Percentiles rank a stretch among this genome's conserved stretches.
phyloP scores from a whole-genome alignment of 352 stramenopile genomes.

The Globisporangium irregulare region DNA sequence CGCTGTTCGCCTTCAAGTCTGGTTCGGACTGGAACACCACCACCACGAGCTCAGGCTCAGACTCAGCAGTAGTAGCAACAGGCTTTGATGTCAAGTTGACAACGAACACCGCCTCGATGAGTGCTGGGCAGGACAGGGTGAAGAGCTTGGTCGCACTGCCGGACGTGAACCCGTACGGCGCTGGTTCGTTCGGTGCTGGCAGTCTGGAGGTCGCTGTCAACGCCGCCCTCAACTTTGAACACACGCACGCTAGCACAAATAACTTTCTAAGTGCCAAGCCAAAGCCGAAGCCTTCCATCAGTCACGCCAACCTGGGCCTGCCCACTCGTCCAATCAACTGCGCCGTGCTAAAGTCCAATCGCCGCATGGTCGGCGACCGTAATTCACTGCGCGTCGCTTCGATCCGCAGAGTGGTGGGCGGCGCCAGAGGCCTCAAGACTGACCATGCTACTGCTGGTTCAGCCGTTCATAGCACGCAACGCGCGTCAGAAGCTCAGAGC shows the following conservation, averaged over 20 bases:
- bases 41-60: neutral
- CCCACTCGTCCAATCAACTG: conserved; percentile 11
- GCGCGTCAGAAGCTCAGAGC: neutral
- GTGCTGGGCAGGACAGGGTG: conserved; percentile 2
- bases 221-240: conserved; percentile 26
- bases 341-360: conserved; percentile 1
- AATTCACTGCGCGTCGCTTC: conserved; percentile 2
- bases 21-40: conserved; percentile 7
- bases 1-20: neutral
- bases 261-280: conserved; percentile 9
- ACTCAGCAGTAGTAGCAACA: neutral
- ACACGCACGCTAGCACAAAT: conserved; percentile 7
- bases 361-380: neutral
- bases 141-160: conserved; percentile 41
- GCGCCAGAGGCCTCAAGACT: neutral
- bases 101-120: neutral
- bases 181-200: conserved; percentile 39
- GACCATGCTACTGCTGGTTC: neutral
- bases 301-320: conserved; percentile 10
- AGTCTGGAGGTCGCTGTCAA: conserved; percentile 59
- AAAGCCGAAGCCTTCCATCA: conserved; percentile 1
- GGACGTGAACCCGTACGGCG: conserved; percentile 58
- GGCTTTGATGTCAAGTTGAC: conserved; percentile 15
- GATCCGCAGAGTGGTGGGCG: neutral
- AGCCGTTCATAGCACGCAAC: neutral